These are phyloP conservation scores for Priceomyces melissophilus DNA, from an alignment of 805 yeast genomes.

Conservation along the genomic window DNA sequence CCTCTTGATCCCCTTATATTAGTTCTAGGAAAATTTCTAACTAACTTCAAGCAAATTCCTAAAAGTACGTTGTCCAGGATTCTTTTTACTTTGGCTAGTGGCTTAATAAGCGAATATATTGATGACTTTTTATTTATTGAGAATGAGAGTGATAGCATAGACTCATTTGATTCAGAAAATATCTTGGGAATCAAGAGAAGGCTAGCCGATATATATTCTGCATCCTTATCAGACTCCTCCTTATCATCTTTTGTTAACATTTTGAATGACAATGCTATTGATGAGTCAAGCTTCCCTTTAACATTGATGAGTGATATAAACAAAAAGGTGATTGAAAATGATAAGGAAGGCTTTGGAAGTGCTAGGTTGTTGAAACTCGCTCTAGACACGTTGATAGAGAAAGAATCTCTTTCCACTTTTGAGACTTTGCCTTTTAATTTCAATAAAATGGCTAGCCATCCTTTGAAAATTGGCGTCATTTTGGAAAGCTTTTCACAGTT, in stretches of 20 bases:
- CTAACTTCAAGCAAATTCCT: not conserved
- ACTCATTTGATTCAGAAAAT: not conserved
- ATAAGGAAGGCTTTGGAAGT: constrained; percentile 11
- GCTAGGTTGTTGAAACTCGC: constrained; percentile 15
- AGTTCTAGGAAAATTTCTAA: constrained; percentile 14
- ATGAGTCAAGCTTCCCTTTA: not conserved
- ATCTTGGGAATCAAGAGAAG: not conserved
- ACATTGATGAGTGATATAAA: not conserved
- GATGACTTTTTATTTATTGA: constrained; percentile 18
- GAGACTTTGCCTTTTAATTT: constrained; percentile 26
- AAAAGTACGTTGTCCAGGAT: not conserved
- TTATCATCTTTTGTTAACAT: not conserved
- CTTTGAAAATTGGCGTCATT: constrained; percentile 26
- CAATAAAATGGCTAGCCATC: constrained; percentile 27
- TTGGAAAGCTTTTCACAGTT: constrained; percentile 34
- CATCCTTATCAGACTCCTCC: not conserved
- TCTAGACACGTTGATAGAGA: constrained; percentile 14
- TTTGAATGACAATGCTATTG: not conserved
- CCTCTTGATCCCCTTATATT: constrained; percentile 7
- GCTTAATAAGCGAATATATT: constrained; percentile 17
- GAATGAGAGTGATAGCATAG: not conserved
- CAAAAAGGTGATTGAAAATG: not conserved
- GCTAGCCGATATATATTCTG: not conserved
- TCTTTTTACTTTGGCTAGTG: constrained; percentile 5
- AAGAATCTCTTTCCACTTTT: constrained; percentile 12